These are phyloP conservation scores for Trichoderma sp. DNA, from an alignment of 2,329 filamentous ascomycete species.

Conservation along the genomic window DNA sequence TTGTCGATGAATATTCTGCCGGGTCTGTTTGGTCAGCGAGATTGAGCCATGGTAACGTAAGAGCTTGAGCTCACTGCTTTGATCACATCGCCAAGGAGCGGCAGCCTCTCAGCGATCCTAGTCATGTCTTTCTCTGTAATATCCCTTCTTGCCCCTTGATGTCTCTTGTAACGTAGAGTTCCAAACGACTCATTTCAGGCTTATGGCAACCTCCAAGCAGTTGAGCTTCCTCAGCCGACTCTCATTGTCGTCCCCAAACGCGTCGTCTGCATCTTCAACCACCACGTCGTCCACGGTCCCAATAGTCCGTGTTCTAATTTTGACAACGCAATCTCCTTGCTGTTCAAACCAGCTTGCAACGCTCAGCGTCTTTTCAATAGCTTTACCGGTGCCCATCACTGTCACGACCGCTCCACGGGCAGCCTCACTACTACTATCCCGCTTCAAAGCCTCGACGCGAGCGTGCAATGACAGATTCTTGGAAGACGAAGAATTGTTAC, in stretches of 20 bases:
- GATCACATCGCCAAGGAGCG: background rate
- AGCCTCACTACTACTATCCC: constrained; percentile 33
- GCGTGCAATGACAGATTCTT: constrained; percentile 49
- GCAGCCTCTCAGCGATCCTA: background rate
- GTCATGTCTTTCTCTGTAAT: background rate
- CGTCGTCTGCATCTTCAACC: constrained; percentile 39
- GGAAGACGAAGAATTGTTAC: constrained; percentile 47
- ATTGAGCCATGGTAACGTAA: background rate
- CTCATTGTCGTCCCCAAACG: constrained; percentile 36
- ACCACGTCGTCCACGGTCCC: constrained; percentile 69
- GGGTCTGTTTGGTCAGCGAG: constrained; percentile 9
- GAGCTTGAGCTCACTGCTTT: constrained; percentile 11
- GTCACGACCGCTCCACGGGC: constrained; percentile 48
- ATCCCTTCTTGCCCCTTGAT: background rate
- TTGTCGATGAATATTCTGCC: background rate
- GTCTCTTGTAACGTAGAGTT: background rate
- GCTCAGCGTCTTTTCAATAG: constrained; percentile 63
- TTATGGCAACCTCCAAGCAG: constrained; percentile 52
- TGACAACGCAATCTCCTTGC: constrained; percentile 59
- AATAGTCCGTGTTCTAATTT: constrained; percentile 62
- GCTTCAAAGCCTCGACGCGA: constrained; percentile 48
- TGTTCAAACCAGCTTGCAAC: constrained; percentile 67
- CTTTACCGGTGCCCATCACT: constrained; percentile 66
- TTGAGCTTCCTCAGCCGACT: constrained; percentile 53
- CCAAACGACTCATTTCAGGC: constrained; percentile 45